Evolutionary conservation across 768 basidiomycete genomes (phyloP).

Genomic region (Trametes meyenii): DNA sequence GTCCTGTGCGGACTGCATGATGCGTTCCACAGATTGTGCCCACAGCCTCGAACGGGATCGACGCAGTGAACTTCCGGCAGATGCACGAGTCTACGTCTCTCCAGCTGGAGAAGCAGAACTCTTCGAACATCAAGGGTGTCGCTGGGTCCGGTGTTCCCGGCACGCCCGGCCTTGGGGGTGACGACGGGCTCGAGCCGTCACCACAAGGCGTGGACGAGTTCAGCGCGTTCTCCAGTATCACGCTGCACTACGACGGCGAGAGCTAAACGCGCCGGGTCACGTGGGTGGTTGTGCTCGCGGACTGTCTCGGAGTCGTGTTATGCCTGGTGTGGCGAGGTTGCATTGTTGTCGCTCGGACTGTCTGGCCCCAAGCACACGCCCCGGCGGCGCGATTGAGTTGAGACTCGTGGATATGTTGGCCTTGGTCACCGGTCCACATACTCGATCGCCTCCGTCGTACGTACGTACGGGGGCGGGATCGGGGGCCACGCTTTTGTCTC

Average conservation of each 20-base stretch:
- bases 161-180: slow-evolving; percentile 42
- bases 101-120: slow-evolving; percentile 65
- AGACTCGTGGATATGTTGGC: slow-evolving; percentile 1
- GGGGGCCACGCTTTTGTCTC: slow-evolving; percentile 7
- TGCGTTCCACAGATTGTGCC: slow-evolving; percentile 72
- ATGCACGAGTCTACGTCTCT: slow-evolving; percentile 90
- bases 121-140: slow-evolving; percentile 36
- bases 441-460: slow-evolving; percentile 7
- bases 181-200: slow-evolving; percentile 48
- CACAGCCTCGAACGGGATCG: slow-evolving; percentile 71
- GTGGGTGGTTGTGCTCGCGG: background rate
- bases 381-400: background rate
- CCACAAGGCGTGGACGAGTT: slow-evolving; percentile 68
- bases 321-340: background rate
- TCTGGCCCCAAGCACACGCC: background rate
- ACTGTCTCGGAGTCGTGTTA: slow-evolving; percentile 1
- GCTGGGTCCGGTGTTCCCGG: slow-evolving; percentile 39
- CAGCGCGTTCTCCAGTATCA: slow-evolving; percentile 88
- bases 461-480: background rate
- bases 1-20: background rate
- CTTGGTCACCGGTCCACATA: slow-evolving; percentile 11
- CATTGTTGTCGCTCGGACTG: background rate
- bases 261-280: slow-evolving; percentile 18
- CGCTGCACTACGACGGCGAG: slow-evolving; percentile 83
- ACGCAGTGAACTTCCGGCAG: slow-evolving; percentile 88